Percentiles rank a stretch among this genome's conserved stretches.
These are phyloP conservation scores for Mycena pura DNA, from an alignment of 768 basidiomycete genomes.

Conservation along the genomic window DNA sequence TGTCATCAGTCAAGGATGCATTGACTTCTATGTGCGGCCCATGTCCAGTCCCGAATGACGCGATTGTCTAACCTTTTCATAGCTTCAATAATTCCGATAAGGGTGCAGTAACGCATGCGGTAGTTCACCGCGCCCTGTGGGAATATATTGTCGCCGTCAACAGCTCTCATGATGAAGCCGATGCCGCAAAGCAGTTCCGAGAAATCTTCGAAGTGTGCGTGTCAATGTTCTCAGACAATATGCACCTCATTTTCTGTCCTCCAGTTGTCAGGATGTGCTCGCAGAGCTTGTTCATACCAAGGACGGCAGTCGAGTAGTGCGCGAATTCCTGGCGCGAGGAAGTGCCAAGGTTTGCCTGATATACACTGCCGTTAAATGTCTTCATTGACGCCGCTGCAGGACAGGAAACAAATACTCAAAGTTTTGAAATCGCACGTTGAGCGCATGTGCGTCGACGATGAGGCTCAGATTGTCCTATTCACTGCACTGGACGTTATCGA, in stretches of 20 bases:
- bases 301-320: conserved; percentile 85
- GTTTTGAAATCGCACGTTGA: conserved; percentile 88
- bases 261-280: conserved; percentile 81
- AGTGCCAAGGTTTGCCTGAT: conserved; percentile 70
- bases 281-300: conserved; percentile 95
- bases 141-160: conserved; percentile 79
- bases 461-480: conserved; percentile 90
- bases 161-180: conserved; percentile 62
- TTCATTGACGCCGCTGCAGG: conserved; percentile 46
- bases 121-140: conserved; percentile 87
- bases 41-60: conserved; percentile 1
- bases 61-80: not conserved
- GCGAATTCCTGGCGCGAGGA: conserved; percentile 84
- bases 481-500: conserved; percentile 91
- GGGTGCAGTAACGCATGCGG: conserved; percentile 83
- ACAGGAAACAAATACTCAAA: conserved; percentile 92
- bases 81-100: conserved; percentile 95
- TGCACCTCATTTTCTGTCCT: not conserved
- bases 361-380: not conserved
- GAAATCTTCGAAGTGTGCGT: conserved; percentile 84
- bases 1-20: conserved; percentile 75
- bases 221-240: not conserved
- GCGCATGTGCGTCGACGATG: conserved; percentile 87
- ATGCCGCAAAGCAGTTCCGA: conserved; percentile 73
- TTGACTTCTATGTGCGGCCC: conserved; percentile 68